Base-by-base conservation (phyloP, 2,329 filamentous ascomycete genomes). In the Monosporascus sp. region DNA sequence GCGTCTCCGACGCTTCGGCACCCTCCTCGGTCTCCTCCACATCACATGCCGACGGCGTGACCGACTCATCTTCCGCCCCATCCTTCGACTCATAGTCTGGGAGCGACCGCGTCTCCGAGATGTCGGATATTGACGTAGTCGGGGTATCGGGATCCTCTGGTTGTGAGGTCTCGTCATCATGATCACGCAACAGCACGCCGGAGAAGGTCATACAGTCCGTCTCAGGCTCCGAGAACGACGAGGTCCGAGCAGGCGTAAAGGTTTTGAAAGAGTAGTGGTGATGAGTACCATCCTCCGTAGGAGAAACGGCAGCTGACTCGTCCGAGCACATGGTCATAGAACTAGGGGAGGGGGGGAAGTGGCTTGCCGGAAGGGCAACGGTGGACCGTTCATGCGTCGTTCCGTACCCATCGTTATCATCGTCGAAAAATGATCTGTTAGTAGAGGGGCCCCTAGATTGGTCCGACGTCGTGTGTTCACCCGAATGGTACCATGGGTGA, bases 181-280 rank as follows among this genome's bases (percentile, higher is more conserved):
- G 72, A 38, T 75, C 73, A 53, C 72, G 69, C 39, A 72, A 63
- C 47, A 69, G 58, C 53, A 60, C 69, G 17, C 49, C 56, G 39
- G 64, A 67, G 22, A 70, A 54, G 27, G 63, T 57, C 52, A 76
- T 70, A 20, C 61, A 65, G 25, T 73, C 76, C 2, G 73, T 71
- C 56, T 80, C 79, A 0, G 74, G 77, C 49, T 76, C 77, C 1
- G 78, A 81, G 59, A 79, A 80, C 2, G 79, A 82, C 51, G 78
- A 68, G 15, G 75, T 76, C 51, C 78, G 74, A 8, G 76, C 72
- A 5, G 76, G 74, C 1, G 75, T 74, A 48, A 70, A 65, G 43
- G 58, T 60, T 53, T 62, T 54, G 36, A 68, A 54, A 35, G 57
- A 56, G 65, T 70, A 65, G 62, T 72, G 52, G 62, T 72, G 54